These are phyloP conservation scores for Geotrichum candidum DNA, from an alignment of 1,139 yeast genomes.

Conservation along the genomic window DNA sequence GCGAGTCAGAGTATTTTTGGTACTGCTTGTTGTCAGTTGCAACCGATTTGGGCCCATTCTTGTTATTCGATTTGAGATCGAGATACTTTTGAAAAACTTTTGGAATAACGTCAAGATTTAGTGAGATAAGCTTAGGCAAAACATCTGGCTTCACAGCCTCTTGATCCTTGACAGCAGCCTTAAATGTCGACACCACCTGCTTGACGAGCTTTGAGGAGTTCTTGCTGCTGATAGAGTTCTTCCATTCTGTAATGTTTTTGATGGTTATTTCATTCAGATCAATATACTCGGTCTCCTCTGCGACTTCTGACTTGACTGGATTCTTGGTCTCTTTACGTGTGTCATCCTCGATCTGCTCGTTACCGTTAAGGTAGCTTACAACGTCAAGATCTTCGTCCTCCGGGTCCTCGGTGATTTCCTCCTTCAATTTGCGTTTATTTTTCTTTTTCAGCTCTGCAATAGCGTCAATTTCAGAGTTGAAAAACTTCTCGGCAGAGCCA, in stretches of 20 bases:
- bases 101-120: constrained; percentile 69
- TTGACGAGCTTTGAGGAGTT: constrained; percentile 54
- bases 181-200: constrained; percentile 72
- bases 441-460: neutral
- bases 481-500: constrained; percentile 13
- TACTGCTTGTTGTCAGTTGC: constrained; percentile 54
- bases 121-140: constrained; percentile 64
- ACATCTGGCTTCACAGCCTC: constrained; percentile 47
- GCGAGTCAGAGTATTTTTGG: constrained; percentile 53
- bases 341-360: constrained; percentile 32
- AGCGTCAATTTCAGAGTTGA: constrained; percentile 13
- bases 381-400: constrained; percentile 31
- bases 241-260: constrained; percentile 63
- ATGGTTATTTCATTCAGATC: constrained; percentile 47
- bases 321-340: constrained; percentile 1
- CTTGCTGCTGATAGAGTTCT: constrained; percentile 43
- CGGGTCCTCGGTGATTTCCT: constrained; percentile 27
- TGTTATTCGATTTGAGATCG: constrained; percentile 46
- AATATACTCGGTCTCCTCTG: constrained; percentile 25
- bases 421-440: constrained; percentile 16
- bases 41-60: constrained; percentile 38
- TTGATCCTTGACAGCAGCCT: constrained; percentile 74
- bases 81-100: constrained; percentile 60
- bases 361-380: constrained; percentile 23
- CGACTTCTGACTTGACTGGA: neutral